Conservation (phyloP, 139 green algal species). For the Astrephomene gubernaculifera region DNA sequence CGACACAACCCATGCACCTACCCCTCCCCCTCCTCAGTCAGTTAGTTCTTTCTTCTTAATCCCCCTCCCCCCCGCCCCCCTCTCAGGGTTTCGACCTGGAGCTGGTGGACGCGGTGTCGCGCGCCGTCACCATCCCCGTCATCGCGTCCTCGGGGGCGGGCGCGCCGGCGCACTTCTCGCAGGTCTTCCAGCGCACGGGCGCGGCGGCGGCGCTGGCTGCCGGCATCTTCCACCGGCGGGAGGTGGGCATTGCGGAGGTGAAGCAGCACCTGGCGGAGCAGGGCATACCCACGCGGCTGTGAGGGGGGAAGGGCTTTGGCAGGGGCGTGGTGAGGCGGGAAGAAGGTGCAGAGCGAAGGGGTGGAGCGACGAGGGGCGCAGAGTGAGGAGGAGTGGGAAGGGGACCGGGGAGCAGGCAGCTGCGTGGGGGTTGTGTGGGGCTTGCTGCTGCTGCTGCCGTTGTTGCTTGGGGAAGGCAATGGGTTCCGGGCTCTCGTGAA, state of each 20-base stretch:
- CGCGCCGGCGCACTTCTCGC: slow-evolving; percentile 91
- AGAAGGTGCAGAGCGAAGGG: no score
- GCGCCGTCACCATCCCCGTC: slow-evolving; percentile 96
- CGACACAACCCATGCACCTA: no score
- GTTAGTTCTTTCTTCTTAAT: no score
- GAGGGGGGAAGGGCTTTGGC: neutral
- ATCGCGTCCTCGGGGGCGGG: slow-evolving; percentile 96
- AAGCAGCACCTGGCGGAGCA: slow-evolving; percentile 90
- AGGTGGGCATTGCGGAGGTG: slow-evolving; percentile 93
- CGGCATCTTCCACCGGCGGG: slow-evolving; percentile 97
- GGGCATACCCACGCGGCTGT: slow-evolving; percentile 84
- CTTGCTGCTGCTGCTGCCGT: no score
- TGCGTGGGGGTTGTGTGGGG: no score
- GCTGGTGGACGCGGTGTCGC: slow-evolving; percentile 88
- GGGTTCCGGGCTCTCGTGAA: no score
- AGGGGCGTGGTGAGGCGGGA: neutral
- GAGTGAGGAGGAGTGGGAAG: no score
- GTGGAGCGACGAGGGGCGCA: no score
- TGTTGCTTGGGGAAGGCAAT: no score
- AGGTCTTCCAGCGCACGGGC: slow-evolving; percentile 82
- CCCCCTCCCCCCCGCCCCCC: neutral
- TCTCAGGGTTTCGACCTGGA: slow-evolving; percentile 95
- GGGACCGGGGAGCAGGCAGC: no score
- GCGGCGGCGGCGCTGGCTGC: slow-evolving; percentile 94
- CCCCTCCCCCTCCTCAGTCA: no score